These are phyloP conservation scores for Fraxinus sp. DNA, from an alignment of 305 asterid genomes.

Conservation along the genomic window DNA sequence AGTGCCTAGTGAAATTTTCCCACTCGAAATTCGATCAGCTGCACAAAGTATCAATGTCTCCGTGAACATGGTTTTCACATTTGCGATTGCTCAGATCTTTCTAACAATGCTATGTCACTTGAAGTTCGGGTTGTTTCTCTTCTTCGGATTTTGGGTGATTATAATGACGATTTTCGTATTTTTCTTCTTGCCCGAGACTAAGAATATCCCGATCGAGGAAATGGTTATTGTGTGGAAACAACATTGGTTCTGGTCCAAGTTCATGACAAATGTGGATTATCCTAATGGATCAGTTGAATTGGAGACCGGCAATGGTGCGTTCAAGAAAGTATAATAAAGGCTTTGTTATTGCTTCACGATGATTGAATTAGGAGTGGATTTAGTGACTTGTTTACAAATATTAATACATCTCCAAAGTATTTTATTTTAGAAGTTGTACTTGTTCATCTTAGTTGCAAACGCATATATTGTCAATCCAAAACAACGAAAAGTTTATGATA, in stretches of 20 bases:
- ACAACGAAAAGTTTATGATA: not conserved
- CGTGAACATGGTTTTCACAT: conserved; percentile 78
- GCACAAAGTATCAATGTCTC: conserved; percentile 77
- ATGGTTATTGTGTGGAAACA: conserved; percentile 71
- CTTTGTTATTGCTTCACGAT: not conserved
- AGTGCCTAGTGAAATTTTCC: conserved; percentile 92
- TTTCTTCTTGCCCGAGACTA: conserved; percentile 79
- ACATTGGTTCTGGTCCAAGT: conserved; percentile 81
- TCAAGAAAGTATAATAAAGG: conserved; percentile 7
- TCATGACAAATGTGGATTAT: conserved; percentile 39
- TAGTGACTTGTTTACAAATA: not conserved
- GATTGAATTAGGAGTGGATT: not conserved
- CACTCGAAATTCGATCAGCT: conserved; percentile 77
- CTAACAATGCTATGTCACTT: conserved; percentile 67
- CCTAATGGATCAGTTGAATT: conserved; percentile 28
- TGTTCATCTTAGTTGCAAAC: not conserved
- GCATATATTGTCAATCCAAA: not conserved
- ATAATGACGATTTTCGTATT: conserved; percentile 59
- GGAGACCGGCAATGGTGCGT: conserved; percentile 21
- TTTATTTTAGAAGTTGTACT: not conserved
- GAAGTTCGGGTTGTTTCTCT: conserved; percentile 81
- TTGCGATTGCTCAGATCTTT: conserved; percentile 67
- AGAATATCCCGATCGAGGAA: conserved; percentile 77
- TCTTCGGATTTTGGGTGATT: conserved; percentile 61
- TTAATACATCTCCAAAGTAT: not conserved